These are phyloP conservation scores for Agastache rugosa DNA, from an alignment of 257 asterid species.

Conservation along the genomic window DNA sequence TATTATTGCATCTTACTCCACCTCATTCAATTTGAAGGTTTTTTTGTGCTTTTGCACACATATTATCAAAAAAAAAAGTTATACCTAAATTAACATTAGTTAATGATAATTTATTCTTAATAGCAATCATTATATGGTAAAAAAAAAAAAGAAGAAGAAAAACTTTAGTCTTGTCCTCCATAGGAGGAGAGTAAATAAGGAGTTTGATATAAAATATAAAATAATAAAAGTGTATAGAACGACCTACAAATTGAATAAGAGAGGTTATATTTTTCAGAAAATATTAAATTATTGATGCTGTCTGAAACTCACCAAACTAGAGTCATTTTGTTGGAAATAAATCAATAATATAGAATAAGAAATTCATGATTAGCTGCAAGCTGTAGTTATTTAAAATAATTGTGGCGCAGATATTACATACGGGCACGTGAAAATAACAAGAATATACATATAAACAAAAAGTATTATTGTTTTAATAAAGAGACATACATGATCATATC, in stretches of 20 bases:
- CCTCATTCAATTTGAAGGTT: too few species aligned
- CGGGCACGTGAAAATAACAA: slow-evolving; percentile 29
- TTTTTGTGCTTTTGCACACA: too few species aligned
- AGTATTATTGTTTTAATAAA: not conserved
- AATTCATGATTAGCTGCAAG: slow-evolving; percentile 16
- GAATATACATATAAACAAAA: slow-evolving; percentile 18
- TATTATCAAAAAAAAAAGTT: too few species aligned
- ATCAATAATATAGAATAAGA: not conserved
- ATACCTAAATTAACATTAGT: too few species aligned
- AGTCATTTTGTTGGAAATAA: slow-evolving; percentile 9
- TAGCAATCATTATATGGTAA: too few species aligned
- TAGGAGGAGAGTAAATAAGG: too few species aligned
- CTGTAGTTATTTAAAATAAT: slow-evolving; percentile 19
- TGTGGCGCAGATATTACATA: not conserved
- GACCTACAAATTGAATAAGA: too few species aligned
- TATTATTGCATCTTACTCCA: not conserved
- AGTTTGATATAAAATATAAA: too few species aligned
- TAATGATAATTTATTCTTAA: too few species aligned
- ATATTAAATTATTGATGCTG: not conserved
- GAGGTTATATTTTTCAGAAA: not conserved
- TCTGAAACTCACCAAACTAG: slow-evolving; percentile 15
- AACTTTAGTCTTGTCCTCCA: too few species aligned
- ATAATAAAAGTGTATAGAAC: too few species aligned
- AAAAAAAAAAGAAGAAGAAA: too few species aligned
- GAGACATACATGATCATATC: not conserved